Percentiles rank a stretch among this genome's conserved stretches.
phyloP scores from a whole-genome alignment of 306 rosid species.

The Cyamopsis tetragonoloba region DNA sequence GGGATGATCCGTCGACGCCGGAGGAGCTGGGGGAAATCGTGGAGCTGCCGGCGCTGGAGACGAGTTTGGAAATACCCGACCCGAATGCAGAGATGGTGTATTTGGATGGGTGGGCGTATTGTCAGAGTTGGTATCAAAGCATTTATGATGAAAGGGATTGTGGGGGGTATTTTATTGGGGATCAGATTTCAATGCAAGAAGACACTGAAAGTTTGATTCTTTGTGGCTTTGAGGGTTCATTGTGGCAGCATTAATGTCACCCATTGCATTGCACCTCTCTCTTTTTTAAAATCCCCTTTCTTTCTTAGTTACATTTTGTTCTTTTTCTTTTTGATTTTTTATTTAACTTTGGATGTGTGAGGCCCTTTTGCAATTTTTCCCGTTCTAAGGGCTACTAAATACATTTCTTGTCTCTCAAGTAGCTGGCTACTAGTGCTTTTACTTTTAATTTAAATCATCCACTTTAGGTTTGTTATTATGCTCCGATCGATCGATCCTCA shows the following conservation, averaged over 20 bases:
- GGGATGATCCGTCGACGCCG: constrained; percentile 30
- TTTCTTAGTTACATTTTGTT: not conserved
- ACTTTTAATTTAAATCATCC: no score
- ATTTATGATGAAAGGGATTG: constrained; percentile 34
- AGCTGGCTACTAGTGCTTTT: not conserved
- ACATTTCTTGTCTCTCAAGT: constrained; percentile 38
- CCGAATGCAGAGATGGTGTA: constrained; percentile 44
- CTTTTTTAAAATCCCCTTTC: not conserved
- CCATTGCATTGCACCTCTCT: not conserved
- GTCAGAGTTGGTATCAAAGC: constrained; percentile 45
- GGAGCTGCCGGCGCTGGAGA: constrained; percentile 53
- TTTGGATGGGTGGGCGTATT: constrained; percentile 45
- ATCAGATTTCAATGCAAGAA: constrained; percentile 41
- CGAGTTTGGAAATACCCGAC: constrained; percentile 42
- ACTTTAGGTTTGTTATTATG: not conserved
- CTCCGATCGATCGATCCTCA: not conserved
- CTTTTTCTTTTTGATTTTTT: not conserved
- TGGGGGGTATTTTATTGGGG: constrained; percentile 32
- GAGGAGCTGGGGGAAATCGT: constrained; percentile 88
- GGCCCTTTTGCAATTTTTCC: constrained; percentile 35
- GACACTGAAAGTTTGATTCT: constrained; percentile 36
- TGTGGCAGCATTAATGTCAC: constrained; percentile 48
- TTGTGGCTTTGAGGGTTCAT: constrained; percentile 39
- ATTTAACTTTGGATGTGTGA: not conserved
- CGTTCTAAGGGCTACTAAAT: constrained; percentile 22